Conservation (phyloP, 148 eudicot species). For the Camellia granthamiana region DNA sequence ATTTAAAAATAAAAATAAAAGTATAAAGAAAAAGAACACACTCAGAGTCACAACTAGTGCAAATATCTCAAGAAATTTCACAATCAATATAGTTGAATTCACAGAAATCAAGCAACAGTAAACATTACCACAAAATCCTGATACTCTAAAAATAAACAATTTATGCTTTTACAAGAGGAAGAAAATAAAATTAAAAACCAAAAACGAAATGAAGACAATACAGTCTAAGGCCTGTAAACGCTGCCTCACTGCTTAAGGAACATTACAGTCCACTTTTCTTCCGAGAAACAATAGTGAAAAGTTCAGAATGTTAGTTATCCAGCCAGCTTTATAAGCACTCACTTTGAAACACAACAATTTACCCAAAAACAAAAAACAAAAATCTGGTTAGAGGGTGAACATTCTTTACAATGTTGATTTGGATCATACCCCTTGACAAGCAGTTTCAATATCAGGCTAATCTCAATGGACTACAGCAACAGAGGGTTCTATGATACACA, state of each 20-base stretch:
- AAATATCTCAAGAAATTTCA: neutral
- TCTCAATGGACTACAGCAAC: neutral
- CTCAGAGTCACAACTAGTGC: neutral
- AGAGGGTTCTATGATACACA: neutral
- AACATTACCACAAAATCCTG: neutral
- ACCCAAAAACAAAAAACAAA: neutral
- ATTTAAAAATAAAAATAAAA: neutral
- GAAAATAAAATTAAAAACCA: no score
- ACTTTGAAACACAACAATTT: neutral
- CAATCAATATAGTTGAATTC: neutral
- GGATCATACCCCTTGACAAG: neutral
- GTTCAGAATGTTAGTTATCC: neutral
- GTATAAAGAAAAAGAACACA: neutral
- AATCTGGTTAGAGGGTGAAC: neutral
- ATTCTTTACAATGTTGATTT: neutral
- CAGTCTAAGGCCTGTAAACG: neutral
- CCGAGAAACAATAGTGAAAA: constrained; percentile 6
- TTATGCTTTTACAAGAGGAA: constrained; percentile 5
- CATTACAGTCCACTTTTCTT: neutral
- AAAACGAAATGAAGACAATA: no score
- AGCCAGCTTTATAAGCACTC: constrained; percentile 1
- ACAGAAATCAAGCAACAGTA: neutral
- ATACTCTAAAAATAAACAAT: neutral
- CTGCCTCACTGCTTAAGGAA: neutral
- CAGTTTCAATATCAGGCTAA: neutral